Percentiles rank a stretch among this genome's conserved stretches.
Evolutionary conservation across 2,329 filamentous ascomycete species (phyloP).

Genomic region (Neoarthrinium moseri): DNA sequence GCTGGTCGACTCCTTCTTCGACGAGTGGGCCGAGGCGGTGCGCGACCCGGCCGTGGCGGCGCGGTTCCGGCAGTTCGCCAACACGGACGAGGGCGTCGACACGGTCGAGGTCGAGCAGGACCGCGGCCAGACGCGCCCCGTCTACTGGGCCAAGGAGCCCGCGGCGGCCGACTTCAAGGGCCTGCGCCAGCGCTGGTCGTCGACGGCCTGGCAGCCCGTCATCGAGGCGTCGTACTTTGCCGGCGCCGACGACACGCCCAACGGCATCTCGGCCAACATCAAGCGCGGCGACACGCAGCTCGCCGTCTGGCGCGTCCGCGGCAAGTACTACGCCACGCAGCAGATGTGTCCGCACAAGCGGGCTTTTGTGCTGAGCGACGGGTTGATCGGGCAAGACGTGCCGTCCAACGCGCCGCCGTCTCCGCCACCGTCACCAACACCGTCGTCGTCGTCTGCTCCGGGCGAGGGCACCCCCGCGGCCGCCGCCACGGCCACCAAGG

Average conservation of each 20-base stretch:
- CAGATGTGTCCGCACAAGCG: constrained; percentile 96
- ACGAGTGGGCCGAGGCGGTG: constrained; percentile 87
- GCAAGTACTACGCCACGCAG: constrained; percentile 80
- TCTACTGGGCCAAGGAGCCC: constrained; percentile 68
- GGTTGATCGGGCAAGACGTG: constrained; percentile 68
- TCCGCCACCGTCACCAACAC: constrained; percentile 11
- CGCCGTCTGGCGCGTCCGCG: constrained; percentile 80
- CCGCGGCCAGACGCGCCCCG: constrained; percentile 70
- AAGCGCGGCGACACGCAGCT: constrained; percentile 89
- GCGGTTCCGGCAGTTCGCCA: constrained; percentile 80
- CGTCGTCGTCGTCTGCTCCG: constrained; percentile 10
- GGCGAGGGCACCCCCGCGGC: constrained; percentile 12
- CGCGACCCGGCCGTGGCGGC: constrained; percentile 64
- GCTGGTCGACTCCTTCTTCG: constrained; percentile 80
- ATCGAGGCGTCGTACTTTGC: constrained; percentile 69
- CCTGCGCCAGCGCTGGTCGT: constrained; percentile 60
- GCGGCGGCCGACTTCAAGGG: constrained; percentile 71
- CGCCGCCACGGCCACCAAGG: constrained; percentile 15
- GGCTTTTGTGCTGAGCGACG: constrained; percentile 85
- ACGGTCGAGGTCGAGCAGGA: constrained; percentile 71
- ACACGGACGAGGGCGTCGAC: constrained; percentile 70
- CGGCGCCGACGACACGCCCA: constrained; percentile 59
- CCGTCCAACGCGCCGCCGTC: constrained; percentile 33
- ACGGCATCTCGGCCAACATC: constrained; percentile 72
- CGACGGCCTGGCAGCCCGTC: constrained; percentile 76